Percentiles rank a stretch among this genome's conserved stretches.
phyloP scores from a whole-genome alignment of 306 rosid genomes.

The Geum urbanum region DNA sequence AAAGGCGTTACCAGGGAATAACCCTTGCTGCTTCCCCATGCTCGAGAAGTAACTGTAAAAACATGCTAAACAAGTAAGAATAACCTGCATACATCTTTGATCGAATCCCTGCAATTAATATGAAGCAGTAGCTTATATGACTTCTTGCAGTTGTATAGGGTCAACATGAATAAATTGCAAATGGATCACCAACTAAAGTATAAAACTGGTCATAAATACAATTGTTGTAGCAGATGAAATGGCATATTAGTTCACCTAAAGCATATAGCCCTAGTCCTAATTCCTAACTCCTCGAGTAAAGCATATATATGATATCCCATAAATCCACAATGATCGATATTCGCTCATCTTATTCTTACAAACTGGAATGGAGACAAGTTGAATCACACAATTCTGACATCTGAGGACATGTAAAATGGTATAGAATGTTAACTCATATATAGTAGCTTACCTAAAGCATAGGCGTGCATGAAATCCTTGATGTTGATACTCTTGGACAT shows the following conservation, averaged over 20 bases:
- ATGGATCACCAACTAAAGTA: background rate
- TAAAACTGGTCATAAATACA: background rate
- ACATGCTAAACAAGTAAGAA: conserved; percentile 29
- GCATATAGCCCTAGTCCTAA: background rate
- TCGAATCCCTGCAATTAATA: conserved; percentile 1
- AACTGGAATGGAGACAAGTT: background rate
- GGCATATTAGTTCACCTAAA: background rate
- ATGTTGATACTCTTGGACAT: conserved; percentile 37
- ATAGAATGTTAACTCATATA: background rate
- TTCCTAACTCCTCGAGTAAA: background rate
- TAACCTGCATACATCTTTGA: conserved; percentile 4
- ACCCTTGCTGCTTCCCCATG: conserved; percentile 74
- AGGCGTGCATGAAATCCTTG: conserved; percentile 59
- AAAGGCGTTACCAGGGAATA: conserved; percentile 65
- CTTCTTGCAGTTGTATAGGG: background rate
- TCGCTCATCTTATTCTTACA: background rate
- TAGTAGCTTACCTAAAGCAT: conserved; percentile 54
- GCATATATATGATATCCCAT: background rate
- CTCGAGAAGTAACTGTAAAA: conserved; percentile 79
- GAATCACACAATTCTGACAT: background rate
- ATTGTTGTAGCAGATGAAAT: background rate
- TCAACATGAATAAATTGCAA: conserved; percentile 5
- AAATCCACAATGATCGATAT: background rate
- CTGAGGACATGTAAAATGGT: background rate
- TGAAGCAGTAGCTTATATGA: background rate